phyloP scores from a whole-genome alignment of 805 yeast species.

The Hanseniaspora jakobsenii region DNA sequence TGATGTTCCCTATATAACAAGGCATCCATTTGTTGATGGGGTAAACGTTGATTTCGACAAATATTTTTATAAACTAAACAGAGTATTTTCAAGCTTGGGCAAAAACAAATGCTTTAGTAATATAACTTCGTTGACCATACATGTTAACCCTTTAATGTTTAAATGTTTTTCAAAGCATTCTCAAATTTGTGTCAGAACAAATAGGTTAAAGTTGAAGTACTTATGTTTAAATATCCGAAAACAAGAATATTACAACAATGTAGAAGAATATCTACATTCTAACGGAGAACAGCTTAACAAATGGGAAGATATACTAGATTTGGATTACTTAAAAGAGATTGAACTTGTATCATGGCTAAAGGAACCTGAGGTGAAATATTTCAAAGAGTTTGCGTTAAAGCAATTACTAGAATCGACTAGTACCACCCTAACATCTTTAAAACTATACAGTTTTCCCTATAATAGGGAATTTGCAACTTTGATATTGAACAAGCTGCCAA shows the following conservation, averaged over 20 bases:
- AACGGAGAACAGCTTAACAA: not conserved
- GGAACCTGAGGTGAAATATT: not conserved
- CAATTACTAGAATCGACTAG: not conserved
- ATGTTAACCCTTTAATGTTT: constrained; percentile 13
- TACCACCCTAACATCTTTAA: not conserved
- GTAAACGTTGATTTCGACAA: not conserved
- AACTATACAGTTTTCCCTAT: constrained; percentile 12
- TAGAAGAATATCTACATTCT: not conserved
- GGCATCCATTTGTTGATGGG: not conserved
- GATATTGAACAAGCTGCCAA: no score
- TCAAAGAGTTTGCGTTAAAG: not conserved
- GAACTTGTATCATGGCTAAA: constrained; percentile 13
- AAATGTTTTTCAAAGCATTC: not conserved
- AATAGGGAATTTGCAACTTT: not conserved
- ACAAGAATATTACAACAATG: not conserved
- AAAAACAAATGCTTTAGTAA: not conserved
- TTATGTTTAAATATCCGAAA: constrained; percentile 8
- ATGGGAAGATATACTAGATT: constrained; percentile 6
- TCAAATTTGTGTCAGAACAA: no score
- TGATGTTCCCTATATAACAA: constrained; percentile 4
- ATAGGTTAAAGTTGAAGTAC: not conserved
- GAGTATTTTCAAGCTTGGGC: not conserved
- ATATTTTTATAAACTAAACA: not conserved
- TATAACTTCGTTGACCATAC: constrained; percentile 8
- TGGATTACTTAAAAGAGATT: not conserved